A percentile compares a stretch with the other conserved stretches of the same genome.
These are phyloP conservation scores for Rubus parviflorus DNA, from an alignment of 306 rosid species.

Conservation along the genomic window DNA sequence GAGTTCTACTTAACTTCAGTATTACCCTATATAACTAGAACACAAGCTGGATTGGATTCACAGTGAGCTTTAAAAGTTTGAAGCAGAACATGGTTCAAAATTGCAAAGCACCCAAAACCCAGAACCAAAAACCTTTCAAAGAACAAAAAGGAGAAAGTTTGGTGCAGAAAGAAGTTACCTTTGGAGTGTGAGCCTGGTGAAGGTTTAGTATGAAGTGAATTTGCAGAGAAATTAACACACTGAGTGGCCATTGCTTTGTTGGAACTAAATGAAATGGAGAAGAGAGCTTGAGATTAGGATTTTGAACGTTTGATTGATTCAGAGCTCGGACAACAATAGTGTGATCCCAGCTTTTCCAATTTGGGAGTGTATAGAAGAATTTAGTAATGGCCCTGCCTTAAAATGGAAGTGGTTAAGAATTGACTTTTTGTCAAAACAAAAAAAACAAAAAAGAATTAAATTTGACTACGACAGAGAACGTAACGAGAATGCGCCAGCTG, in stretches of 20 bases:
- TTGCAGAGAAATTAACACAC: slow-evolving; percentile 18
- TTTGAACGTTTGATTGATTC: neutral
- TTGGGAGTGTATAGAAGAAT: neutral
- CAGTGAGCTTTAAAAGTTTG: neutral
- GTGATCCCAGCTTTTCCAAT: neutral
- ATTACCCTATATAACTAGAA: neutral
- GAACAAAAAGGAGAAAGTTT: neutral
- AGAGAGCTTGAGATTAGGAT: neutral
- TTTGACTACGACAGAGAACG: neutral
- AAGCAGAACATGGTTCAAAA: neutral
- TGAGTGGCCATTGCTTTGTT: slow-evolving; percentile 30
- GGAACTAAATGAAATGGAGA: neutral
- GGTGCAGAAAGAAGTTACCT: slow-evolving; percentile 24
- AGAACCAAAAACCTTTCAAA: neutral
- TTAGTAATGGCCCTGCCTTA: neutral
- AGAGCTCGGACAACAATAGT: neutral
- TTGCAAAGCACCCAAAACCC: neutral
- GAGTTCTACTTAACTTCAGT: too few species aligned
- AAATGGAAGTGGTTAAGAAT: neutral
- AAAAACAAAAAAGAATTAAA: too few species aligned
- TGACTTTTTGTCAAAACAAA: too few species aligned
- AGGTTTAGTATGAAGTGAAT: slow-evolving; percentile 23
- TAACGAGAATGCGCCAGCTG: neutral
- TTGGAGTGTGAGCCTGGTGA: slow-evolving; percentile 25
- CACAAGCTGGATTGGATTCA: neutral